A percentile compares a stretch with the other conserved stretches of the same genome.
Evolutionary conservation across 192 early-diverging fungal genomes (phyloP).

Genomic region (Podila clonocystis): DNA sequence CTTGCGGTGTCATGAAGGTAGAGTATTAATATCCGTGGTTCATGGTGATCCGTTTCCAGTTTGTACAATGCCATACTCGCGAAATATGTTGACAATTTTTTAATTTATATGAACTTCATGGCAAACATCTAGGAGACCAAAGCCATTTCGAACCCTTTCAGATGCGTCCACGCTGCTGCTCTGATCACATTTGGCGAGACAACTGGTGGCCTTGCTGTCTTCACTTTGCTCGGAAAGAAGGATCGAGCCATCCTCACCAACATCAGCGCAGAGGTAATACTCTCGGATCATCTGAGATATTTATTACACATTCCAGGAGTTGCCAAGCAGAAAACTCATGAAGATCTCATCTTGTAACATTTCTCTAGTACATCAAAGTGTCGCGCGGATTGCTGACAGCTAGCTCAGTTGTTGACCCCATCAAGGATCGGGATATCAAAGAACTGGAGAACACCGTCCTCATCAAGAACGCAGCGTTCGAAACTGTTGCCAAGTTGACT

Average conservation of each 20-base stretch:
- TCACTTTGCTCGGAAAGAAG: slow-evolving; percentile 57
- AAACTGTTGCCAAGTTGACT: slow-evolving; percentile 57
- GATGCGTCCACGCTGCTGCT: slow-evolving; percentile 62
- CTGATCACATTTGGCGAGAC: slow-evolving; percentile 67
- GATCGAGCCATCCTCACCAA: slow-evolving; percentile 59
- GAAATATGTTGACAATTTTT: no score
- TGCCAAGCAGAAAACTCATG: no score
- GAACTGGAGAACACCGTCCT: slow-evolving; percentile 54
- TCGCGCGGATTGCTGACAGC: slow-evolving; percentile 44
- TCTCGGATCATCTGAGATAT: no score
- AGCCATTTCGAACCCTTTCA: slow-evolving; percentile 59
- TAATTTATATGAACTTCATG: background rate
- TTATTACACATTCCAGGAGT: no score
- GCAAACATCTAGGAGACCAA: slow-evolving; percentile 56
- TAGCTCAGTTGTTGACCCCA: slow-evolving; percentile 35
- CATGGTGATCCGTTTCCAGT: no score
- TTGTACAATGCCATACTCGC: no score
- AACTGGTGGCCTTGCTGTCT: slow-evolving; percentile 60
- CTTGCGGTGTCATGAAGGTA: slow-evolving; percentile 66
- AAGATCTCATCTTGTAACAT: background rate
- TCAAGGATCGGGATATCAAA: slow-evolving; percentile 39
- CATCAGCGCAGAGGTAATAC: slow-evolving; percentile 61
- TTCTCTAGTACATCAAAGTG: slow-evolving; percentile 40
- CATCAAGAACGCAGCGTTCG: slow-evolving; percentile 60
- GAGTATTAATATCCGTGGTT: background rate